These are phyloP conservation scores for Asterophora lycoperdoides DNA, from an alignment of 768 basidiomycete species.

Conservation along the genomic window DNA sequence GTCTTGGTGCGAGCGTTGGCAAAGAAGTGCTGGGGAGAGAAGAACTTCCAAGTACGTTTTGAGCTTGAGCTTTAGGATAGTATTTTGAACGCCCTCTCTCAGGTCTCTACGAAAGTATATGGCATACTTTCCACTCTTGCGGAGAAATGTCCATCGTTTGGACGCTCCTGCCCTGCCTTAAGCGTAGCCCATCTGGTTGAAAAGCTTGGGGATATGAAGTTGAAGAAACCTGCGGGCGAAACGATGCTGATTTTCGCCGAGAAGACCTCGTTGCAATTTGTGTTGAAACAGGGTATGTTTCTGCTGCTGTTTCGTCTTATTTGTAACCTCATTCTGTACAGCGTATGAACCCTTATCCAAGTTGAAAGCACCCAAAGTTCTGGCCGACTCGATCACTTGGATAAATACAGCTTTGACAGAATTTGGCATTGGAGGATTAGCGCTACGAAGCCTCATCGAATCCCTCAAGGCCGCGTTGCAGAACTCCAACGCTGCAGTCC, in stretches of 20 bases:
- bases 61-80: background rate
- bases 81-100: slow-evolving; percentile 4
- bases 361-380: slow-evolving; percentile 95
- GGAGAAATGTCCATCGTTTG: slow-evolving; percentile 76
- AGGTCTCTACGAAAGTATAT: slow-evolving; percentile 93
- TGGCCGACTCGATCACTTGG: slow-evolving; percentile 89
- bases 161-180: slow-evolving; percentile 78
- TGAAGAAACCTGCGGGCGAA: slow-evolving; percentile 96
- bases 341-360: slow-evolving; percentile 92
- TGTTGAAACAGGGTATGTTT: slow-evolving; percentile 76
- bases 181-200: slow-evolving; percentile 81
- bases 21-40: slow-evolving; percentile 97
- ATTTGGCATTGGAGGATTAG: slow-evolving; percentile 87
- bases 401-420: slow-evolving; percentile 81
- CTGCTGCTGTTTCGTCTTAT: background rate
- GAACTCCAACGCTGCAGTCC: slow-evolving; percentile 92
- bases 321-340: slow-evolving; percentile 26
- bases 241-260: slow-evolving; percentile 80
- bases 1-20: slow-evolving; percentile 81
- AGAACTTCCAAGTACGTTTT: slow-evolving; percentile 86
- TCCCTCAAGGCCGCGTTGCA: slow-evolving; percentile 83
- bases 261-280: slow-evolving; percentile 91
- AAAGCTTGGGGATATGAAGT: slow-evolving; percentile 92
- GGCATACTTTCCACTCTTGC: slow-evolving; percentile 70
- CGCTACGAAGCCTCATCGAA: slow-evolving; percentile 80